Base-by-base conservation (phyloP, 1,284 basidiomycete species). In the Cystobasidium slooffiae region DNA sequence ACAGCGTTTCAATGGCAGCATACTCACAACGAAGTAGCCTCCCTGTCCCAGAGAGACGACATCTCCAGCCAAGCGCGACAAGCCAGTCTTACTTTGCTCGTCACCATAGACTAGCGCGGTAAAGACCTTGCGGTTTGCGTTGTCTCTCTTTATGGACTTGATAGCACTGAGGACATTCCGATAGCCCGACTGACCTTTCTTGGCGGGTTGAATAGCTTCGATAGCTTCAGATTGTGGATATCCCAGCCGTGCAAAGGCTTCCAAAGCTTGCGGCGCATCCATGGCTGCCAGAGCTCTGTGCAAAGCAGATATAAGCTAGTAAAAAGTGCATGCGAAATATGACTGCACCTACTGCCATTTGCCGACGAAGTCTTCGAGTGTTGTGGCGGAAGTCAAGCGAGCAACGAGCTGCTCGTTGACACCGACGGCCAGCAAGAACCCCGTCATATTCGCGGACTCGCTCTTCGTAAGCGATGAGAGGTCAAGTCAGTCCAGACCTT, bases 101-200 rank as follows among this genome's bases (percentile, higher is more conserved):
- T 65, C 43, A 18, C 62, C 63, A n/a, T 56, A 44, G 14, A 73
- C 39, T 7, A 73, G 63, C 31, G 59, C 63, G 9, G 39, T 56
- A 44, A 65, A 73, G 7, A 73, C 55, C 62, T 49, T 68, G 6
- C 66, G 66, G 22, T 43, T 43, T 6, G 47, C 51, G 1, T 8
- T 9, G 20, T 66, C 24, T 43, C 24, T 51, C 24, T 47, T 46
- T 12, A 66, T 12, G 14, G 53, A 3, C 14, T 53, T 51, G 64
- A 53, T 44, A 18, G 51, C 43, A 0, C 51, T 24, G 14, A 53
- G 4, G 7, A 47, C 39, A 5, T 52, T 20, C 18, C n/a, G 7
- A 31, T 52, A 52, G 18, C 7, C 24, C 14, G 44, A 47, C n/a
- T 55, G 37, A 37, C 39, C 47, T 31, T 16, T 66, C 37, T 55